phyloP scores from a whole-genome alignment of 805 yeast species.

The Wickerhamiella qilinensis region DNA sequence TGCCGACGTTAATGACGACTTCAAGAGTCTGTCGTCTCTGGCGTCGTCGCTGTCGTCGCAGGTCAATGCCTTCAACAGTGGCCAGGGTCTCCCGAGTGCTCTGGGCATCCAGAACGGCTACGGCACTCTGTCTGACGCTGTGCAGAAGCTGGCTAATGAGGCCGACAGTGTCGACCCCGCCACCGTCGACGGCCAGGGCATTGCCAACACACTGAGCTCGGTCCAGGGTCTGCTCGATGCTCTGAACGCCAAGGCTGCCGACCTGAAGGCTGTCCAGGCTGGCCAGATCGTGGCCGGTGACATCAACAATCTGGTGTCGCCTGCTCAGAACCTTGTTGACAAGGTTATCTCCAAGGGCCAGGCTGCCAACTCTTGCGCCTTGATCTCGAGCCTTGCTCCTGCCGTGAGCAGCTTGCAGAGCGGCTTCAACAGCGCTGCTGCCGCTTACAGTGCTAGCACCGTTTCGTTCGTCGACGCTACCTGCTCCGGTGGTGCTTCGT shows the following conservation, averaged over 20 bases:
- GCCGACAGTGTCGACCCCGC: slow-evolving; percentile 2
- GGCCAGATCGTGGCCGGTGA: slow-evolving; percentile 10
- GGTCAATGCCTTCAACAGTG: slow-evolving; percentile 8
- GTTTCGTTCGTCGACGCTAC: slow-evolving; percentile 3
- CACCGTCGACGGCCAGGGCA: slow-evolving; percentile 3
- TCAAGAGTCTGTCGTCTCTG: slow-evolving; percentile 7
- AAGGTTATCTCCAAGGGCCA: slow-evolving; percentile 4
- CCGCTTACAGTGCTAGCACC: slow-evolving; percentile 2
- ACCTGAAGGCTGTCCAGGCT: slow-evolving; percentile 13
- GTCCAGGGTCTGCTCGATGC: slow-evolving; percentile 10
- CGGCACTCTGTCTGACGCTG: slow-evolving; percentile 5
- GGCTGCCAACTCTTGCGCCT: slow-evolving; percentile 1
- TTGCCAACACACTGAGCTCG: slow-evolving; percentile 3
- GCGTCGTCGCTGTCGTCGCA: slow-evolving; percentile 7
- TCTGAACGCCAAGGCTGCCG: slow-evolving; percentile 13
- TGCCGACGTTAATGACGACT: slow-evolving; percentile 10
- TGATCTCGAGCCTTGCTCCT: slow-evolving; percentile 1
- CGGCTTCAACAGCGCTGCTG: slow-evolving; percentile 5
- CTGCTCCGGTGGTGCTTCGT: slow-evolving; percentile 3
- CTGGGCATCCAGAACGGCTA: slow-evolving; percentile 15
- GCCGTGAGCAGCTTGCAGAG: slow-evolving; percentile 2
- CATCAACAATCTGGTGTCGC: slow-evolving; percentile 6
- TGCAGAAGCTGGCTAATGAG: neutral
- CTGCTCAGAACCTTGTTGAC: slow-evolving; percentile 8
- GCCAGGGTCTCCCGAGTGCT: slow-evolving; percentile 17